Evolutionary conservation across 2,329 filamentous ascomycete genomes (phyloP).

Genomic region (Tolypocladium tundrense): DNA sequence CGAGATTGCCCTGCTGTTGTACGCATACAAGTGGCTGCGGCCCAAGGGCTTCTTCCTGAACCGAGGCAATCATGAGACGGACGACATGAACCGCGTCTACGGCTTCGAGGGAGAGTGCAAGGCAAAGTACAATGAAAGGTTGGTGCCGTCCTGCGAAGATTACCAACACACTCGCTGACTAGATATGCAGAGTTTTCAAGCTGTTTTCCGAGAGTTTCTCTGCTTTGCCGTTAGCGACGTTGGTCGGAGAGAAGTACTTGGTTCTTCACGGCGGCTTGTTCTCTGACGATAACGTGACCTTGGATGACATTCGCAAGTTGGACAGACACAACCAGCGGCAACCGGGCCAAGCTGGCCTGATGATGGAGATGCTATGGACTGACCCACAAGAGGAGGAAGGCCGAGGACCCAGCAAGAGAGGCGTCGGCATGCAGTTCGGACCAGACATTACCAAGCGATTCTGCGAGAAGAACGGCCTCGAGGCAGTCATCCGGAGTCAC

Average conservation of each 20-base stretch:
- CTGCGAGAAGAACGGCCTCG: slow-evolving; percentile 89
- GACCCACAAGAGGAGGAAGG: slow-evolving; percentile 82
- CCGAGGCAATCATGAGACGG: slow-evolving; percentile 95
- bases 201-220: slow-evolving; percentile 98
- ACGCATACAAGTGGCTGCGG: slow-evolving; percentile 93
- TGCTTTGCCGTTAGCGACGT: slow-evolving; percentile 78
- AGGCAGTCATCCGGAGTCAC: slow-evolving; percentile 93
- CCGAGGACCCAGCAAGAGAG: slow-evolving; percentile 88
- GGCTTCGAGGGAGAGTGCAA: slow-evolving; percentile 98
- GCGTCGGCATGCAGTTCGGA: slow-evolving; percentile 92
- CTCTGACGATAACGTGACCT: slow-evolving; percentile 83
- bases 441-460: slow-evolving; percentile 94
- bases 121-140: slow-evolving; percentile 87
- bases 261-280: slow-evolving; percentile 92
- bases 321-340: slow-evolving; percentile 86
- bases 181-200: slow-evolving; percentile 62
- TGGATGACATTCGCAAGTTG: slow-evolving; percentile 90
- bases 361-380: slow-evolving; percentile 99
- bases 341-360: slow-evolving; percentile 84
- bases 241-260: slow-evolving; percentile 84
- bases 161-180: slow-evolving; percentile 3
- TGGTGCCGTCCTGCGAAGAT: not conserved
- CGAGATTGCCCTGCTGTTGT: slow-evolving; percentile 89
- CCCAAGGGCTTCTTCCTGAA: slow-evolving; percentile 89
- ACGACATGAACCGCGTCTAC: slow-evolving; percentile 98